phyloP scores from a whole-genome alignment of 108 stramenopile genomes.

The Nitzschia putrida region DNA sequence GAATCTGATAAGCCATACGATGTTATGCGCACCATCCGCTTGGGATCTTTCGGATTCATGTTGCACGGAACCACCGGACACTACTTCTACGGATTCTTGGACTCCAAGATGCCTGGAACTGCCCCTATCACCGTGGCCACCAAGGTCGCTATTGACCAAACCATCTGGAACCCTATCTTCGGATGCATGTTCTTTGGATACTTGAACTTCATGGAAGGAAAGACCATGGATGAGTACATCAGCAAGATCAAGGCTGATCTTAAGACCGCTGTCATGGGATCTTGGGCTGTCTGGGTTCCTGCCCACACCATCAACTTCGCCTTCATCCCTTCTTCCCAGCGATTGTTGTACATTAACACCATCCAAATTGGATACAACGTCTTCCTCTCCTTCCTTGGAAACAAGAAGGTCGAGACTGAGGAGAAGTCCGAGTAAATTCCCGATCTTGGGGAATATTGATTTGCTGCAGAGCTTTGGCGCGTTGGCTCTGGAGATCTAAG shows the following conservation, averaged over 20 bases:
- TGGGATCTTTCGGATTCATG: conserved; percentile 93
- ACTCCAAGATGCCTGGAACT: conserved; percentile 91
- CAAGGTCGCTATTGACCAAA: conserved; percentile 93
- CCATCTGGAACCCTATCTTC: conserved; percentile 94
- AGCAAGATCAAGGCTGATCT: conserved; percentile 90
- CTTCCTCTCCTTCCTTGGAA: conserved; percentile 92
- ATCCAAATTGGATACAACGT: conserved; percentile 95
- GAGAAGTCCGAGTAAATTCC: conserved; percentile 30
- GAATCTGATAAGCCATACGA: conserved; percentile 86
- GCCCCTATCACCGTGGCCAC: conserved; percentile 86
- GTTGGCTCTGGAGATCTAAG: background rate
- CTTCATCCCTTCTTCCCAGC: conserved; percentile 88
- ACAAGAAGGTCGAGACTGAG: conserved; percentile 68
- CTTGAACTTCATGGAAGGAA: conserved; percentile 85
- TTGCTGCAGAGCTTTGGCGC: too few relatives aligned
- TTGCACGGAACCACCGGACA: conserved; percentile 94
- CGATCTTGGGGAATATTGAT: too few relatives aligned
- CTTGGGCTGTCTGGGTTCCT: conserved; percentile 68
- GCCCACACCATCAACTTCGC: conserved; percentile 91
- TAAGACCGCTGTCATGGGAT: conserved; percentile 91
- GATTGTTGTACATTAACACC: conserved; percentile 94
- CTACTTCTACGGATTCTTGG: conserved; percentile 94
- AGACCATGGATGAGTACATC: conserved; percentile 77
- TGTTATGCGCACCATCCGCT: conserved; percentile 81
- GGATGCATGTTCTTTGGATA: conserved; percentile 96